These are phyloP conservation scores for Cryptococcus amylolentus DNA, from an alignment of 1,284 basidiomycete genomes.

Conservation along the genomic window DNA sequence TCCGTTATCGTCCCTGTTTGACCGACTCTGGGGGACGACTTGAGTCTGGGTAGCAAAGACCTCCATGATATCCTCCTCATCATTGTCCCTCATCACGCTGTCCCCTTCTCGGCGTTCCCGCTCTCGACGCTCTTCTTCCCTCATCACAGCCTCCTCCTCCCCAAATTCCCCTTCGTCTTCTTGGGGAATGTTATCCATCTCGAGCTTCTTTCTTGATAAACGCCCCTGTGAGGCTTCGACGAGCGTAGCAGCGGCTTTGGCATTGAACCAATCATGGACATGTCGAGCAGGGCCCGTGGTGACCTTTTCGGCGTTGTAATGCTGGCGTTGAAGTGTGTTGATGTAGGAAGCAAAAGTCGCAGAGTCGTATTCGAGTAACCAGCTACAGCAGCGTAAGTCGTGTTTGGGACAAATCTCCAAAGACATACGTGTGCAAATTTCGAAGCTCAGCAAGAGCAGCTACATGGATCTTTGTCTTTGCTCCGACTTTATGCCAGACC, in stretches of 20 bases:
- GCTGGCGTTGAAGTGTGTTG: conserved; percentile 64
- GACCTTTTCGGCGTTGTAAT: conserved; percentile 40
- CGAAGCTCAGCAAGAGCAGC: conserved; percentile 82
- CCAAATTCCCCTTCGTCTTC: conserved; percentile 23
- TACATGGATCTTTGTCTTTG: conserved; percentile 87
- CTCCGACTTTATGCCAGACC: conserved; percentile 94
- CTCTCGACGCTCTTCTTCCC: conserved; percentile 24
- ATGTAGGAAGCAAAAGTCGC: conserved; percentile 88
- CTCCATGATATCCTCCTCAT: conserved; percentile 42
- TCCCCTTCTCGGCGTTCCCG: not conserved
- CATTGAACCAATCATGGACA: conserved; percentile 48
- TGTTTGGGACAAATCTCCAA: not conserved
- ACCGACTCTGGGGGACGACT: conserved; percentile 14
- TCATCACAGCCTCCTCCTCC: conserved; percentile 43
- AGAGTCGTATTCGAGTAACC: conserved; percentile 85
- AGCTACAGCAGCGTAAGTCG: conserved; percentile 53
- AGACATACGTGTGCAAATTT: conserved; percentile 69
- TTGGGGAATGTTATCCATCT: conserved; percentile 35
- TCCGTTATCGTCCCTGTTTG: conserved; percentile 8
- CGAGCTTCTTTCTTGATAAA: conserved; percentile 26
- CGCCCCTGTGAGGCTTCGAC: conserved; percentile 55
- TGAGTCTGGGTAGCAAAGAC: conserved; percentile 44
- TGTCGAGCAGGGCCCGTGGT: conserved; percentile 36
- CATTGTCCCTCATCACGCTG: conserved; percentile 19
- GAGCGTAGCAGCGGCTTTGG: conserved; percentile 76